Conservation (phyloP, 2,329 filamentous ascomycete species). For the Chaetomium olivaceum region DNA sequence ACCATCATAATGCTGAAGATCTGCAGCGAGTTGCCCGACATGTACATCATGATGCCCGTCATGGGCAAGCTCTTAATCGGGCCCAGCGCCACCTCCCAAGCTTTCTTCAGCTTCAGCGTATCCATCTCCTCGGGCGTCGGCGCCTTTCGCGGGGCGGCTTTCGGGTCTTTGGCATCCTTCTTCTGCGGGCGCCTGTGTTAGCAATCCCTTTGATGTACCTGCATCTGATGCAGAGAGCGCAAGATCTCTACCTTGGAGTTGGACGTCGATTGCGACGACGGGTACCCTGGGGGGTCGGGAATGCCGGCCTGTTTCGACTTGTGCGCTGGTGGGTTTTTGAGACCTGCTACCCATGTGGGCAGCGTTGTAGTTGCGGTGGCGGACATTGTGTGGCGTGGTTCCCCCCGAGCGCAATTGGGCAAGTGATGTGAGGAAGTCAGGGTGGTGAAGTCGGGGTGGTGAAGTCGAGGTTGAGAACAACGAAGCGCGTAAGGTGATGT, state of each 20-base stretch:
- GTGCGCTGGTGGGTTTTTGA: conserved; percentile 67
- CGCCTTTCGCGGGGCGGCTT: conserved; percentile 59
- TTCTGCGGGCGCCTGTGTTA: conserved; percentile 42
- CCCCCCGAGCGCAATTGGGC: not conserved
- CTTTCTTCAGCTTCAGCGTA: conserved; percentile 95
- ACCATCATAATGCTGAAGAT: conserved; percentile 99
- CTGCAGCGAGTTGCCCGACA: conserved; percentile 97
- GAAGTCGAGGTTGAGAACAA: not conserved
- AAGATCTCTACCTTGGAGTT: conserved; percentile 57
- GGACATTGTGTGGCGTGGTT: conserved; percentile 33
- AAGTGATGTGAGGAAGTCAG: too few relatives aligned
- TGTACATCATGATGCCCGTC: conserved; percentile 99
- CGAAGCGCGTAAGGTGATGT: conserved; percentile 13
- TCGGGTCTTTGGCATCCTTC: conserved; percentile 52
- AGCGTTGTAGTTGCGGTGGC: conserved; percentile 14
- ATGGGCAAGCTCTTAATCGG: conserved; percentile 94
- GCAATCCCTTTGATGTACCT: conserved; percentile 1
- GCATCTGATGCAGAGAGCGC: not conserved
- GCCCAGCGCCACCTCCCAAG: conserved; percentile 93
- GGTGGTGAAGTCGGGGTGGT: not conserved
- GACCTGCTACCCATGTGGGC: conserved; percentile 81
- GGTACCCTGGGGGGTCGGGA: conserved; percentile 84
- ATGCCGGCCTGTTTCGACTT: conserved; percentile 69
- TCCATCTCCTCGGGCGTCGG: conserved; percentile 86
- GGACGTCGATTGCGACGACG: conserved; percentile 51